phyloP scores from a whole-genome alignment of 345 rosid species.

The Jatropha curcas region DNA sequence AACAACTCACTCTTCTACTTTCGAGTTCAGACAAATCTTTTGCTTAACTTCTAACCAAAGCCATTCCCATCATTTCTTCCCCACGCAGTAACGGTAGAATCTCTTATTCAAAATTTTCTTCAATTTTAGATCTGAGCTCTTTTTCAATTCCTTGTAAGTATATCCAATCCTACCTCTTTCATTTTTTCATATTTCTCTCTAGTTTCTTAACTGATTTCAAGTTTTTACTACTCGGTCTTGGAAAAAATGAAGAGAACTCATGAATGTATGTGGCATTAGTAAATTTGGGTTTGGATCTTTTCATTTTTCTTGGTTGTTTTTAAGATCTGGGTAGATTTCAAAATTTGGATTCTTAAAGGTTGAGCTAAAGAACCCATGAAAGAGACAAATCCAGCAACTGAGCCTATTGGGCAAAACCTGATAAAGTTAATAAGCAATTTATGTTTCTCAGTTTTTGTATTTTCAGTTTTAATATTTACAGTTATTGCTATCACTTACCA shows the following conservation, averaged over 20 bases:
- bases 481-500: slow-evolving; percentile 88
- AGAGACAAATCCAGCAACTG: slow-evolving; percentile 57
- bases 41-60: slow-evolving; percentile 3
- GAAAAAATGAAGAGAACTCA: background rate
- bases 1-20: background rate
- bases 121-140: slow-evolving; percentile 2
- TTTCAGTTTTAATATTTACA: slow-evolving; percentile 76
- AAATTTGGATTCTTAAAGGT: slow-evolving; percentile 2
- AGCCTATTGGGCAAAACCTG: slow-evolving; percentile 77
- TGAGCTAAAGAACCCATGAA: slow-evolving; percentile 44
- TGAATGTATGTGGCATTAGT: slow-evolving; percentile 1
- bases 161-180: background rate
- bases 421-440: slow-evolving; percentile 81
- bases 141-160: background rate
- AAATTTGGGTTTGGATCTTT: slow-evolving; percentile 14
- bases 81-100: background rate
- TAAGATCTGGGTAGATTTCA: slow-evolving; percentile 14
- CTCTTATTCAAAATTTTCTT: background rate
- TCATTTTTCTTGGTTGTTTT: slow-evolving; percentile 6
- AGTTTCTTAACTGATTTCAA: background rate
- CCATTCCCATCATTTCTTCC: background rate
- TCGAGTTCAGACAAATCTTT: background rate
- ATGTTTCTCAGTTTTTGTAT: slow-evolving; percentile 90
- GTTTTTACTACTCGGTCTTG: background rate
- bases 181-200: background rate